Conservation (phyloP, 495 filamentous ascomycete species). For the Trichoderma parareesei region DNA sequence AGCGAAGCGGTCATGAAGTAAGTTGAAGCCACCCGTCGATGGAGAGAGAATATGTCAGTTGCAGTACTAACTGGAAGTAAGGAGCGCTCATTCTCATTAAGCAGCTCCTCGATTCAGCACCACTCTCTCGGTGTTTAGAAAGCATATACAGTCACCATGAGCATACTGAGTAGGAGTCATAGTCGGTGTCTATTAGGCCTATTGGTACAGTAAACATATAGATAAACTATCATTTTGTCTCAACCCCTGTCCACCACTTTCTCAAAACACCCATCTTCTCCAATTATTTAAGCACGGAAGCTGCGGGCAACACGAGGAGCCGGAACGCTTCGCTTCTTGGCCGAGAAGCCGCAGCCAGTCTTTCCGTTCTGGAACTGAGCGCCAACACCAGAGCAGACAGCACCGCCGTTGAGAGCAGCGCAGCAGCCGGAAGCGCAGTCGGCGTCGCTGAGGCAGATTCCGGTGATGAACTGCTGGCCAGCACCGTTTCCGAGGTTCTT, state of each 20-base stretch:
- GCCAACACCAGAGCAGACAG: conserved; percentile 25
- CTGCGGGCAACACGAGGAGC: background rate
- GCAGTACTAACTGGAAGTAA: background rate
- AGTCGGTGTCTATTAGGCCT: background rate
- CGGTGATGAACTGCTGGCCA: conserved; percentile 32
- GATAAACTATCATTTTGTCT: conserved; percentile 3
- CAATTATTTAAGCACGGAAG: background rate
- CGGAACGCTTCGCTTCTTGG: conserved; percentile 8
- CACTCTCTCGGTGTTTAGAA: no score
- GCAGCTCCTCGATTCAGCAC: no score
- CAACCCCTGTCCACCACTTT: background rate
- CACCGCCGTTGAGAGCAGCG: conserved; percentile 26
- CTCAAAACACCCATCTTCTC: background rate
- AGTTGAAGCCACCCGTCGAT: background rate
- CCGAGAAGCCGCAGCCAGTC: conserved; percentile 37
- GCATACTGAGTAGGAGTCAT: background rate
- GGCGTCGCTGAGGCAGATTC: conserved; percentile 30
- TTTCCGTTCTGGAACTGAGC: conserved; percentile 37
- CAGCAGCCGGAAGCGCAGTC: conserved; percentile 37
- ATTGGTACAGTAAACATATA: background rate
- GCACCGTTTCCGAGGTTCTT: conserved; percentile 31
- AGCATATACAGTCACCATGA: background rate
- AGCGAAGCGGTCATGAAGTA: background rate
- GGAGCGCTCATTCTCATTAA: background rate
- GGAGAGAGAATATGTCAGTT: background rate